Evolutionary conservation across 1,284 basidiomycete genomes (phyloP).

Genomic region (Pseudozyma thailandica): DNA sequence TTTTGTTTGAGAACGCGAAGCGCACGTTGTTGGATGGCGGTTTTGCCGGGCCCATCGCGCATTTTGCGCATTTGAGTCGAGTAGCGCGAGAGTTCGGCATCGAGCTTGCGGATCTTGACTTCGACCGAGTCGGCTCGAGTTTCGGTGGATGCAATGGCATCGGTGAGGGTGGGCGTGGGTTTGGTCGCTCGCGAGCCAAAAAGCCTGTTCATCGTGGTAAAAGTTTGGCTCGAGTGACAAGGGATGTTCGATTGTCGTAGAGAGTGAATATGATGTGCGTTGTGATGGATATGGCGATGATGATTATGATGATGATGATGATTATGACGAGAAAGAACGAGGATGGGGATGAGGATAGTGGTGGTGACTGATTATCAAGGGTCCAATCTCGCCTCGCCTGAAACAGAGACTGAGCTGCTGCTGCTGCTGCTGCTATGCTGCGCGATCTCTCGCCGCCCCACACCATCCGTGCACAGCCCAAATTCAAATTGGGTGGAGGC

Average conservation of each 20-base stretch:
- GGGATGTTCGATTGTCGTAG: background rate
- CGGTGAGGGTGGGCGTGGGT: conserved; percentile 83
- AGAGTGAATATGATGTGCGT: background rate
- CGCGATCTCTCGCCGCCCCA: too few relatives aligned
- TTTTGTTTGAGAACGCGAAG: conserved; percentile 93
- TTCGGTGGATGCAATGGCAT: conserved; percentile 95
- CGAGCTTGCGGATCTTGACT: conserved; percentile 96
- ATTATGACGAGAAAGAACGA: too few relatives aligned
- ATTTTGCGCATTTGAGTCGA: conserved; percentile 97
- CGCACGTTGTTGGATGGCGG: conserved; percentile 93
- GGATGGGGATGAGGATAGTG: too few relatives aligned
- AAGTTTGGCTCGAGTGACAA: background rate
- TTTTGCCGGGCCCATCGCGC: conserved; percentile 93
- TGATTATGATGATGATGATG: conserved; percentile 14
- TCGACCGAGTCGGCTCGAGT: conserved; percentile 87
- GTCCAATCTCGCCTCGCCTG: conserved; percentile 11
- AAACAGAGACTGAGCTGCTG: background rate
- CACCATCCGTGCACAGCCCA: conserved; percentile 39
- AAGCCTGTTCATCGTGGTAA: conserved; percentile 68
- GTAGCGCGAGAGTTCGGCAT: conserved; percentile 89
- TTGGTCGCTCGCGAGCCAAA: conserved; percentile 69
- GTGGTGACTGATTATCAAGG: conserved; percentile 2
- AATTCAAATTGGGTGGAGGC: conserved; percentile 8
- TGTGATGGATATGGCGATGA: too few relatives aligned
- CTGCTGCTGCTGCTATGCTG: background rate